Evolutionary conservation across 169 alveolate genomes (phyloP), one percentile per base, ranked within the genome.

Genomic region (Eimeria acervulina): DNA sequence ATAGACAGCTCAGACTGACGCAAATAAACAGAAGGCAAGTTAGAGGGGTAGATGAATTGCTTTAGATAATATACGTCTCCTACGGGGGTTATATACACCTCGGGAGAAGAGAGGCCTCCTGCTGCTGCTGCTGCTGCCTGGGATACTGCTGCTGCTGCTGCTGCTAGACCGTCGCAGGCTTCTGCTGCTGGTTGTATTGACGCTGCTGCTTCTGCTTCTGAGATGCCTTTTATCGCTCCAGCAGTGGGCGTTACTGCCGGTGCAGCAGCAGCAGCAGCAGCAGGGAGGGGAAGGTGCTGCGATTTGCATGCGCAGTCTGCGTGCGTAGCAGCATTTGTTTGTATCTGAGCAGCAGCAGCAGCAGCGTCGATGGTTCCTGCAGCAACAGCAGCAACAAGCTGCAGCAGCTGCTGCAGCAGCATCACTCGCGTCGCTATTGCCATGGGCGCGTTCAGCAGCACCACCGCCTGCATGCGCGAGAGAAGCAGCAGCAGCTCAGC

Each of bases 401-500:
- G 55, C 55, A 47, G 55, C 74, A 63, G 74, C 74, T n/a, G 74
- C 74, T 63, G 74, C 74, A 63, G 74, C 74, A 63, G 74, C 74
- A 63, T 7, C 31, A 63, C 5, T 8, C 15, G 74, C 36, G 5
- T 23, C 5, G 74, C 74, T 17, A 63, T 42, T 1, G 10, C n/a
- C 17, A 12, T 42, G 19, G 89, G 89, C 12, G 89, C 66, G 26
- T 36, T 31, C 7, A 78, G 55, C 42, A 78, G 63, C 36, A 78
- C 21, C 55, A 78, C 33, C 28, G 19, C 36, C 31, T 78, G 40
- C 10, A 78, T 33, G 5, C 89, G 0, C 8, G 59, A 36, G 4
- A 44, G 38, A 1, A 78, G 44, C 33, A 36, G 47, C 36, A 26
- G n/a, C 4, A 78, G 89, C 89, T 78, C 89, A 2, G 21, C 66